These are phyloP conservation scores for Musa schizocarpa DNA, from an alignment of 176 grass and related monocot species.

Conservation along the genomic window DNA sequence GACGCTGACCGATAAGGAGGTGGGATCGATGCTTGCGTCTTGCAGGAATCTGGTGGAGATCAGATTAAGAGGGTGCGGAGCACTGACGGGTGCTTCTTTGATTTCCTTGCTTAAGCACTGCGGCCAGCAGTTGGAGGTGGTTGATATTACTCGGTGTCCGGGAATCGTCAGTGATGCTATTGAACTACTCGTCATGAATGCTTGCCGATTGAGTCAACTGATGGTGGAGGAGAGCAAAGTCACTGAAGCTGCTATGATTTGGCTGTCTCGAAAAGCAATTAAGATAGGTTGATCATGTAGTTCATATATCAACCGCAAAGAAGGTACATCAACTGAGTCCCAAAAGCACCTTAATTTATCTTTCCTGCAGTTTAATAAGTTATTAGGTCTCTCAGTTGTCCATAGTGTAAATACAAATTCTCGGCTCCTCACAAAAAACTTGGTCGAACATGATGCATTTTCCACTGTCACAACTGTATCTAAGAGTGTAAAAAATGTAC, in stretches of 20 bases:
- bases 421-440: not conserved
- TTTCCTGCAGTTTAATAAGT: not conserved
- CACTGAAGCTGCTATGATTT: constrained; percentile 29
- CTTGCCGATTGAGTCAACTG: constrained; percentile 39
- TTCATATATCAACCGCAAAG: not conserved
- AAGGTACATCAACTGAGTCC: not conserved
- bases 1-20: constrained; percentile 57
- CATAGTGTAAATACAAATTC: not conserved
- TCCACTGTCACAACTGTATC: not conserved
- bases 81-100: constrained; percentile 35
- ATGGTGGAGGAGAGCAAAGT: constrained; percentile 48
- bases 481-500: not conserved
- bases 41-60: constrained; percentile 67
- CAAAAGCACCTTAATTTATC: too few relatives aligned
- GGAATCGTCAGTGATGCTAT: constrained; percentile 30
- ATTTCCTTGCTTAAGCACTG: constrained; percentile 53
- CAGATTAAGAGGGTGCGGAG: constrained; percentile 52
- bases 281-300: constrained; percentile 35
- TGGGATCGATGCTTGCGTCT: constrained; percentile 70
- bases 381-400: not conserved
- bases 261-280: constrained; percentile 35
- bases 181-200: constrained; percentile 36
- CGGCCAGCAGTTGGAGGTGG: constrained; percentile 41
- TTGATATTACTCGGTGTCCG: constrained; percentile 54
- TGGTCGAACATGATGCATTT: not conserved